Evolutionary conservation across 148 eudicot genomes (phyloP), one percentile per base, ranked within the genome.

Genomic region (Dysphania ambrosioides): DNA sequence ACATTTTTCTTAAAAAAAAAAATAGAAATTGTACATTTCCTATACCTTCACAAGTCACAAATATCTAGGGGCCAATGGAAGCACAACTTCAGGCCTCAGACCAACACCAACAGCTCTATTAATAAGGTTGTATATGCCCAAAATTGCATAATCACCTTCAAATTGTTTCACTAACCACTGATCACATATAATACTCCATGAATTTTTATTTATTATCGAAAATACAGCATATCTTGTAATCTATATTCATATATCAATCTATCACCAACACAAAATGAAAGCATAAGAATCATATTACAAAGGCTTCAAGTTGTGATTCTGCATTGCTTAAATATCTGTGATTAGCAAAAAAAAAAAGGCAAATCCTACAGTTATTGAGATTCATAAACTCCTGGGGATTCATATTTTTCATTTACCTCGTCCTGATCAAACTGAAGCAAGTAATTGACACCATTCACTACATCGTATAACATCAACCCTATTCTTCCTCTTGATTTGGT

Each of bases 401-500:
- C 90, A 66, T 62, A 77, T 9, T 35, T 21, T 40, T 61, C 58
- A 62, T 44, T 71, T 70, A 75, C 79, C 63, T 62, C 84, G 6
- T 35, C 65, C 64, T 85, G 83, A 62, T 42, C 62, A 72, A 86
- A 71, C 32, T 83, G 75, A 74, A 90, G 77, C 83, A 92, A 72
- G 83, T 62, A 79, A 27, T 83, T 76, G 11, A 87, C 81, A 55
- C 93, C 96, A 77, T 79, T 89, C 16, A 85, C 82, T 35, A 93
- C 90, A 82, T 93, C 97, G 60, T 87, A 93, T 2, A 78, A 87
- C 97, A 93, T 90, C 42, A 90, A 66, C 41, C 93, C 97, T 8
- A 93, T 83, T 80, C 97, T 85, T 51, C 91, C 96, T 70, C 97
- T n/a, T n/a, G n/a, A n/a, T n/a, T n/a, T n/a, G n/a, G n/a, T n/a